phyloP scores from a whole-genome alignment of 192 early-diverging fungal genomes.

The Mortierella hygrophila region DNA sequence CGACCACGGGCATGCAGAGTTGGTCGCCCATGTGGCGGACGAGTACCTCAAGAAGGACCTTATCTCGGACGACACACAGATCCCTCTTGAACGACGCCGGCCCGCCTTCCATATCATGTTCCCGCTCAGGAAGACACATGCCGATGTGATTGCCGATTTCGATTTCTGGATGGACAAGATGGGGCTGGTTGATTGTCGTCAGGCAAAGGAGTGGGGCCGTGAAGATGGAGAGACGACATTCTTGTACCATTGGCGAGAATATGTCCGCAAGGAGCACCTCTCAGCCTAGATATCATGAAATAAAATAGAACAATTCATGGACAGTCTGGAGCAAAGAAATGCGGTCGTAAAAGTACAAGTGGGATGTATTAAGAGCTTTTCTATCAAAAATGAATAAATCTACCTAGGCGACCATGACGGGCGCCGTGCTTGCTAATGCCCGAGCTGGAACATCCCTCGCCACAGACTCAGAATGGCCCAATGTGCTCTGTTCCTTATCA shows the following conservation, averaged over 20 bases:
- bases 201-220: conserved; percentile 45
- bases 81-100: conserved; percentile 15
- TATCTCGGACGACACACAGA: neutral
- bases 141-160: conserved; percentile 62
- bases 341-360: conserved; percentile 14
- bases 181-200: conserved; percentile 52
- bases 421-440: neutral
- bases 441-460: conserved; percentile 5
- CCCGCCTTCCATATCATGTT: conserved; percentile 67
- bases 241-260: conserved; percentile 54
- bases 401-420: conserved; percentile 24
- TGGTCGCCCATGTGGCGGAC: conserved; percentile 61
- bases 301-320: neutral
- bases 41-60: conserved; percentile 52
- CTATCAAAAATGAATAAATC: neutral
- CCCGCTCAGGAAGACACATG: conserved; percentile 60
- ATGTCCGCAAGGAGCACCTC: conserved; percentile 48
- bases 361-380: neutral
- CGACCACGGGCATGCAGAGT: conserved; percentile 65
- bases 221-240: conserved; percentile 55
- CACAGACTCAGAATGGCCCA: neutral
- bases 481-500: neutral
- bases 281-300: neutral
- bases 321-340: neutral
- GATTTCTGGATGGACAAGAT: conserved; percentile 60